phyloP scores from a whole-genome alignment of 163 green algal species.

The Volvox carteri region DNA sequence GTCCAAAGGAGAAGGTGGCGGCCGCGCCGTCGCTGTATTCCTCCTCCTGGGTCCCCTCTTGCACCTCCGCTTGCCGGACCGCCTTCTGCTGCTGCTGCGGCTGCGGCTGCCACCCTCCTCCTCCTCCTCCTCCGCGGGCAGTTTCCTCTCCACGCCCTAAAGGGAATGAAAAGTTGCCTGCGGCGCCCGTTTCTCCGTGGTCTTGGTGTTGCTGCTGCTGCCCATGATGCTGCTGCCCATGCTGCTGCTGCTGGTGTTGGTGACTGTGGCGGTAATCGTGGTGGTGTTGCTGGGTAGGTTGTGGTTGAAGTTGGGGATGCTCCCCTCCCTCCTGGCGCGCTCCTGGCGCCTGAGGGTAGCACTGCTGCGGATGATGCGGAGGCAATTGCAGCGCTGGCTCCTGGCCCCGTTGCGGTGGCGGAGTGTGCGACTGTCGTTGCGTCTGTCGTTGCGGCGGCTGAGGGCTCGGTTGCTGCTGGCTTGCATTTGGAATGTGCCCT shows the following conservation, averaged over 20 bases:
- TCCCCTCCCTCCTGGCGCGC: too few species aligned
- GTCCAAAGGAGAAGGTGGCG: constrained; percentile 35
- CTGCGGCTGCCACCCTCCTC: background rate
- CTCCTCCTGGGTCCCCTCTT: background rate
- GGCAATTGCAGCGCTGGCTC: too few species aligned
- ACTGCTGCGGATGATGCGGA: too few species aligned
- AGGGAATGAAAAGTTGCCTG: background rate
- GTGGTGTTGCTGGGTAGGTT: background rate
- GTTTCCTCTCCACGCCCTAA: too few species aligned
- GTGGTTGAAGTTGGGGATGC: too few species aligned
- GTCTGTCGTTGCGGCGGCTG: background rate
- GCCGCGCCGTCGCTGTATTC: background rate
- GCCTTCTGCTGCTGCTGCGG: constrained; percentile 2
- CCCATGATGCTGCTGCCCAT: background rate
- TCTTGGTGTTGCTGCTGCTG: constrained; percentile 2
- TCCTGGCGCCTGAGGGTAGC: too few species aligned
- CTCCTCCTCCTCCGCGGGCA: too few species aligned
- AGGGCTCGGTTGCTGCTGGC: too few species aligned
- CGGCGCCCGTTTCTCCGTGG: background rate
- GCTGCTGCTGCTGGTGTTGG: constrained; percentile 23
- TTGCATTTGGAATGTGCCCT: too few species aligned
- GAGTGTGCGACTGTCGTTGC: background rate
- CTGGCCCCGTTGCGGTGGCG: too few species aligned
- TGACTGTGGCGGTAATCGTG: background rate
- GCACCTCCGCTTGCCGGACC: background rate